A percentile compares a stretch with the other conserved stretches of the same genome.
phyloP scores from a whole-genome alignment of 371 early-diverging fungal genomes.

The Apophysomyces sp. region DNA sequence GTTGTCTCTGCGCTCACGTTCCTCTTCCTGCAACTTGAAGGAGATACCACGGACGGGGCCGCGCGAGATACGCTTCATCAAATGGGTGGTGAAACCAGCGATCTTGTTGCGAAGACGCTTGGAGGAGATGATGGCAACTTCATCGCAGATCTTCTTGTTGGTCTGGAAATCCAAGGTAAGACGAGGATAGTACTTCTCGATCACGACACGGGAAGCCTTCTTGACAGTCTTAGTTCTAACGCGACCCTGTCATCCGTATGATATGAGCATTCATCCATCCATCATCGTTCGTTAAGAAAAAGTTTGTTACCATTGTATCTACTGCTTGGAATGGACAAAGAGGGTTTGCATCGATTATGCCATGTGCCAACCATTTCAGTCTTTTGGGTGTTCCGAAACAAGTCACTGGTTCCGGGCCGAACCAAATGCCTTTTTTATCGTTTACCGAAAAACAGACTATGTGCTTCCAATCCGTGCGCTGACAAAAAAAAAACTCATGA shows the following conservation, averaged over 20 bases:
- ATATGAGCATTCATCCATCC: constrained; percentile 17
- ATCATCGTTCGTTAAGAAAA: constrained; percentile 7
- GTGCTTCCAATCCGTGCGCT: no score
- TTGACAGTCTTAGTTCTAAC: constrained; percentile 97
- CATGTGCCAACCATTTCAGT: not conserved
- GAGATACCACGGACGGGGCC: constrained; percentile 99
- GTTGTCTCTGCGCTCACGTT: constrained; percentile 99
- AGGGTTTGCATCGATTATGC: not conserved
- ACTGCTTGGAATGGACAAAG: constrained; percentile 1
- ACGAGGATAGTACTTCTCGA: constrained; percentile 99
- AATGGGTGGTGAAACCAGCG: constrained; percentile 99
- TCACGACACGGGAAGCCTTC: constrained; percentile 99
- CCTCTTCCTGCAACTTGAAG: constrained; percentile 99
- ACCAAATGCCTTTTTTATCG: not conserved
- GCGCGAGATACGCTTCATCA: constrained; percentile 99
- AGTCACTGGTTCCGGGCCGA: not conserved
- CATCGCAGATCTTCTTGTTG: constrained; percentile 99
- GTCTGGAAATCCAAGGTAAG: constrained; percentile 99
- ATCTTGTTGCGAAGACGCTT: constrained; percentile 99
- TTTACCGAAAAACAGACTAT: no score
- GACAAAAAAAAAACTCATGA: no score
- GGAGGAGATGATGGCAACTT: constrained; percentile 98
- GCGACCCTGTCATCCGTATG: constrained; percentile 29
- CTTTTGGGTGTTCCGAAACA: not conserved
- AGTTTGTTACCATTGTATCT: not conserved